These are phyloP conservation scores for Syncephalastrum contaminatum DNA, from an alignment of 371 early-diverging fungal species.

Conservation along the genomic window DNA sequence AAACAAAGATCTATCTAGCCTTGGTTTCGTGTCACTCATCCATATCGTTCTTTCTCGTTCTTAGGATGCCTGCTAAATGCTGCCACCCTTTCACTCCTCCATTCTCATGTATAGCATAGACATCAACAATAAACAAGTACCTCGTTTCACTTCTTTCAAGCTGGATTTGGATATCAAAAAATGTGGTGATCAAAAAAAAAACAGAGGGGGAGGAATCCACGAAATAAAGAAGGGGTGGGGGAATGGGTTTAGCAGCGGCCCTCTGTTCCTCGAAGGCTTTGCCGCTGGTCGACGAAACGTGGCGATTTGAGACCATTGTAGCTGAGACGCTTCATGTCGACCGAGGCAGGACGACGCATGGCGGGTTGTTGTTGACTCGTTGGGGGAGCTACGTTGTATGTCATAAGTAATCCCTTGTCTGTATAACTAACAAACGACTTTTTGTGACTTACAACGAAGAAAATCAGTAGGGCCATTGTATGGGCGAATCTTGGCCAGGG, in stretches of 20 bases:
- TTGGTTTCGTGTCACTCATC: conserved; percentile 5
- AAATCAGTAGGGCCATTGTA: conserved; percentile 24
- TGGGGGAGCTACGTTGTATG: conserved; percentile 4
- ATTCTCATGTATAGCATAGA: too few relatives aligned
- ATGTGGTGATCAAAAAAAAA: too few relatives aligned
- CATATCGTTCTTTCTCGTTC: conserved; percentile 10
- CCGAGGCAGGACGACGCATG: conserved; percentile 15
- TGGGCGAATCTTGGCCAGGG: conserved; percentile 28
- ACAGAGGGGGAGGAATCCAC: too few relatives aligned
- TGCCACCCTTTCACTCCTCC: too few relatives aligned
- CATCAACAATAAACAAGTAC: too few relatives aligned
- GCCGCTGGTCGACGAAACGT: conserved; percentile 4
- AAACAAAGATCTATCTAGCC: neutral
- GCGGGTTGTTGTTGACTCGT: conserved; percentile 7
- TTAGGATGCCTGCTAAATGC: conserved; percentile 4
- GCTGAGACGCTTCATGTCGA: conserved; percentile 12
- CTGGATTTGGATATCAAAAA: too few relatives aligned
- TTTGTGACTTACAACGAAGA: conserved; percentile 14
- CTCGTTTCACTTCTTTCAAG: too few relatives aligned
- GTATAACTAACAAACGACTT: neutral
- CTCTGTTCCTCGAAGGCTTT: conserved; percentile 11
- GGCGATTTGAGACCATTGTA: conserved; percentile 13
- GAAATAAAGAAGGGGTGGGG: too few relatives aligned
- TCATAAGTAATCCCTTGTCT: too few relatives aligned
- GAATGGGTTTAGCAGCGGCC: too few relatives aligned